phyloP scores from a whole-genome alignment of 345 rosid genomes.

The Combretum micranthum region DNA sequence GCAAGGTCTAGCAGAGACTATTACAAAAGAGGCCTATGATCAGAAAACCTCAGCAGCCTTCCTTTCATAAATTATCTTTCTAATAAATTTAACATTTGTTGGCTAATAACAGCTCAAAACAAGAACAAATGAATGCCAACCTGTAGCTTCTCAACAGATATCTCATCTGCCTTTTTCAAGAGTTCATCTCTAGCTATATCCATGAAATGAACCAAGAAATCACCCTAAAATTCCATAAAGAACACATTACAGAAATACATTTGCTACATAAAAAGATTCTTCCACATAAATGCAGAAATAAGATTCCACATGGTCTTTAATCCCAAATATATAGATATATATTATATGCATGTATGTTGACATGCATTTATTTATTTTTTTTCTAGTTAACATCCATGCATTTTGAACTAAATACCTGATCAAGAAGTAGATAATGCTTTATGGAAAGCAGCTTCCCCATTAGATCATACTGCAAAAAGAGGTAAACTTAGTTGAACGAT shows the following conservation, averaged over 20 bases:
- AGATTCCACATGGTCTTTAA: not conserved
- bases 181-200: constrained; percentile 97
- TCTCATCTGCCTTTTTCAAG: constrained; percentile 64
- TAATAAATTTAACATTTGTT: not conserved
- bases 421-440: constrained; percentile 96
- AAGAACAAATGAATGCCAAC: constrained; percentile 20
- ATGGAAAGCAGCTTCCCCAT: constrained; percentile 82
- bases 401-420: constrained; percentile 54
- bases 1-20: constrained; percentile 98
- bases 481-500: constrained; percentile 12
- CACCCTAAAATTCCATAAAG: constrained; percentile 51
- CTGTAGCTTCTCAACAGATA: constrained; percentile 92
- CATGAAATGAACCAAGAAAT: constrained; percentile 96
- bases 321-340: too few relatives aligned
- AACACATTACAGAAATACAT: constrained; percentile 4
- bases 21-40: constrained; percentile 1
- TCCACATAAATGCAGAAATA: not conserved
- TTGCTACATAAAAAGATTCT: not conserved
- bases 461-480: constrained; percentile 59
- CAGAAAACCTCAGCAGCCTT: not conserved
- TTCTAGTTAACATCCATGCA: too few relatives aligned
- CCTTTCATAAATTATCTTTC: not conserved
- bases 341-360: too few relatives aligned
- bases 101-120: not conserved
- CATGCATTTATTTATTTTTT: too few relatives aligned